Evolutionary conservation across 2,329 filamentous ascomycete genomes (phyloP).

Genomic region (Plectosphaerella plurivora): DNA sequence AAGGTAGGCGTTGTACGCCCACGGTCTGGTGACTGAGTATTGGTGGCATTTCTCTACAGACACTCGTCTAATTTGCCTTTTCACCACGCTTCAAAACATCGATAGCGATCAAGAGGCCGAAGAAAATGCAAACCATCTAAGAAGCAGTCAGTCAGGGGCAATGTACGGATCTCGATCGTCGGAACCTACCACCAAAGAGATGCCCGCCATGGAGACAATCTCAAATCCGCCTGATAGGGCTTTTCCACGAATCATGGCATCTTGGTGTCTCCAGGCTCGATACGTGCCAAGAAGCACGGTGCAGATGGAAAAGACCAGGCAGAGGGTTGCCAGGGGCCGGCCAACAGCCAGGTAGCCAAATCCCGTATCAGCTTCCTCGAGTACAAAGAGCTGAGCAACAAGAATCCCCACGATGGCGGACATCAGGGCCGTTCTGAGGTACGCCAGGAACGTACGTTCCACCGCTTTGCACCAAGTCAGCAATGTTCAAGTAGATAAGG

Average conservation of each 20-base stretch:
- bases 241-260: conserved; percentile 21
- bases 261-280: conserved; percentile 25
- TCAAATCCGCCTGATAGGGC: conserved; percentile 25
- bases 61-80: too few relatives aligned
- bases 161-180: background rate
- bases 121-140: conserved; percentile 6
- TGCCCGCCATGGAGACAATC: conserved; percentile 11
- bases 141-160: background rate
- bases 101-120: conserved; percentile 10
- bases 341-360: conserved; percentile 60
- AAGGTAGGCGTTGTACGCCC: too few relatives aligned
- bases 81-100: conserved; percentile 6
- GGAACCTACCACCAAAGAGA: conserved; percentile 10
- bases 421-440: conserved; percentile 66
- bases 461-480: conserved; percentile 45
- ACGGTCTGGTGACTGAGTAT: too few relatives aligned
- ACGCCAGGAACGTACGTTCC: conserved; percentile 70
- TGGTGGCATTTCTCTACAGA: background rate
- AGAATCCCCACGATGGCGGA: conserved; percentile 63
- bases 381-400: conserved; percentile 63
- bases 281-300: conserved; percentile 23
- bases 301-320: conserved; percentile 33
- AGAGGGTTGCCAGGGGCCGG: conserved; percentile 47
- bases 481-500: background rate
- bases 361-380: conserved; percentile 29